Percentiles rank a stretch among this genome's conserved stretches.
Evolutionary conservation across 2,329 filamentous ascomycete species (phyloP).

Genomic region (Cryphonectria carpinicola): DNA sequence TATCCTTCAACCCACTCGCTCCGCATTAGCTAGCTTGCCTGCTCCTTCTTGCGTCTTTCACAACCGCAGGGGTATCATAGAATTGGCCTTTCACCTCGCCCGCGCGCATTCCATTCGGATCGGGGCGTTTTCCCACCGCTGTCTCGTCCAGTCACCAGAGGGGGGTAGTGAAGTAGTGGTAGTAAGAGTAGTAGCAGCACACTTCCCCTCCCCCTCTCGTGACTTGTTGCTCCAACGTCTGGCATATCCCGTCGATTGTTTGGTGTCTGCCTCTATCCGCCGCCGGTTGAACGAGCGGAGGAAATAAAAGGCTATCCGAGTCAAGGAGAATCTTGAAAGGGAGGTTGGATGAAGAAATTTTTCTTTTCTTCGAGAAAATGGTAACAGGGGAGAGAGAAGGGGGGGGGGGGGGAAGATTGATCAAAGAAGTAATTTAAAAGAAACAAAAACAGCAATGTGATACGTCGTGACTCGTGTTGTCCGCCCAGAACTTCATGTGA

Average conservation of each 20-base stretch:
- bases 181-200: not conserved
- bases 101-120: slow-evolving; percentile 6
- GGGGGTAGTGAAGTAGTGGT: too few relatives aligned
- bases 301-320: slow-evolving; percentile 10
- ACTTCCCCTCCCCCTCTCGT: slow-evolving; percentile 1
- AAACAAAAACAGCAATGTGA: not conserved
- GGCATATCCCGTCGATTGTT: slow-evolving; percentile 5
- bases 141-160: not conserved
- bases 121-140: slow-evolving; percentile 8
- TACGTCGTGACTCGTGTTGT: not conserved
- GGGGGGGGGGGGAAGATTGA: not conserved
- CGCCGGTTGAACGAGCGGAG: not conserved
- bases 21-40: slow-evolving; percentile 4
- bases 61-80: slow-evolving; percentile 18
- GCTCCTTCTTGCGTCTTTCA: slow-evolving; percentile 10
- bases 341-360: slow-evolving; percentile 13
- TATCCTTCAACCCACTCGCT: slow-evolving; percentile 13
- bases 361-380: not conserved
- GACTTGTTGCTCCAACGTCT: slow-evolving; percentile 14
- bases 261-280: slow-evolving; percentile 6
- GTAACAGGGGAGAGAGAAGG: not conserved
- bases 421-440: not conserved
- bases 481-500: not conserved
- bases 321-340: slow-evolving; percentile 15
- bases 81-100: slow-evolving; percentile 5